Percentiles rank a stretch among this genome's conserved stretches.
These are phyloP conservation scores for Paxillus rubicundulus DNA, from an alignment of 768 basidiomycete genomes.

Conservation along the genomic window DNA sequence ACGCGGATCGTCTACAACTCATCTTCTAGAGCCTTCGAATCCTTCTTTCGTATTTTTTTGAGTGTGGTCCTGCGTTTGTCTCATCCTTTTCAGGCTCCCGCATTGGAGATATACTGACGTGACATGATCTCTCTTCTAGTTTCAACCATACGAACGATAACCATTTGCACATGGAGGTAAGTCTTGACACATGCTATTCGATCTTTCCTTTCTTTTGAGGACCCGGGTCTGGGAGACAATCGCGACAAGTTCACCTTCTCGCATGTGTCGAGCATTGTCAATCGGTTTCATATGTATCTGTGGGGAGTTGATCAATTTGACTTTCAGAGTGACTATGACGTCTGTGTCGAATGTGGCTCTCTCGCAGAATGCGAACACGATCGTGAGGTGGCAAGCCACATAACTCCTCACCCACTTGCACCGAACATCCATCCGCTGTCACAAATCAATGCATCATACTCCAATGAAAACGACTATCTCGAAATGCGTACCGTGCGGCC, in stretches of 20 bases:
- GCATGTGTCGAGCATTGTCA: constrained; percentile 3
- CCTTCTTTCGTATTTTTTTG: not conserved
- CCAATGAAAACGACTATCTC: constrained; percentile 38
- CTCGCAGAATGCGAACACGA: constrained; percentile 69
- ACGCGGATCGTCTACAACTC: too few species aligned
- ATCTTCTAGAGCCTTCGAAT: too few species aligned
- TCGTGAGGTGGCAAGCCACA: constrained; percentile 20
- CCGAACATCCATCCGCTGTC: constrained; percentile 8
- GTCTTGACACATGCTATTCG: constrained; percentile 14
- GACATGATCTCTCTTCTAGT: constrained; percentile 35
- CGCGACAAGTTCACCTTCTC: not conserved
- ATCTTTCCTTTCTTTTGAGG: constrained; percentile 9
- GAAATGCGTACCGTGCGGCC: constrained; percentile 66
- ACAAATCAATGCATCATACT: constrained; percentile 12
- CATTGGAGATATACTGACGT: constrained; percentile 6
- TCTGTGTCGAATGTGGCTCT: constrained; percentile 71
- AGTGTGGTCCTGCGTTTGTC: not conserved
- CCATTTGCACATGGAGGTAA: constrained; percentile 72
- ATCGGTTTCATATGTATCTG: constrained; percentile 1
- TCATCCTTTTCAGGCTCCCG: not conserved
- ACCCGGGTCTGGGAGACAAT: not conserved
- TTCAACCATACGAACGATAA: constrained; percentile 73
- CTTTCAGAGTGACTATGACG: constrained; percentile 65
- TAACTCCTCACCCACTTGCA: not conserved
- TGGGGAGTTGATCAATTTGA: constrained; percentile 9